phyloP scores from a whole-genome alignment of 345 rosid genomes.

The Dovyalis caffra region DNA sequence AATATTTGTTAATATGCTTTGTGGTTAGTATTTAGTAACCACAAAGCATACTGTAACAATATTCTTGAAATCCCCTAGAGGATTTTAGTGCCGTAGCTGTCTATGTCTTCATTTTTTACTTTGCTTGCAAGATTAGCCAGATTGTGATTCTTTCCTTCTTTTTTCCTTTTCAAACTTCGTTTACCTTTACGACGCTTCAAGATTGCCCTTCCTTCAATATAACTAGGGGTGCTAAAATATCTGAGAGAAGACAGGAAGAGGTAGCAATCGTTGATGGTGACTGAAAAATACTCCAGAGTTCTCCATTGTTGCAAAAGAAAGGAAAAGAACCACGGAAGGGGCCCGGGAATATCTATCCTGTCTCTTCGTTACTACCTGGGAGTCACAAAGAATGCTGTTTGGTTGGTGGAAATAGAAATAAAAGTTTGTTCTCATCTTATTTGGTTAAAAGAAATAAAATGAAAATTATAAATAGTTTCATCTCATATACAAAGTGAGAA shows the following conservation, averaged over 20 bases:
- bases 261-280: neutral
- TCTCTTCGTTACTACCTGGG: neutral
- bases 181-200: neutral
- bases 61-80: slow-evolving; percentile 21
- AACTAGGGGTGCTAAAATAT: neutral
- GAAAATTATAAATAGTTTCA: too few relatives aligned
- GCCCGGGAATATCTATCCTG: slow-evolving; percentile 12
- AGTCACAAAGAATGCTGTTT: neutral
- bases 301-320: slow-evolving; percentile 2
- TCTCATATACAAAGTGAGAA: too few relatives aligned
- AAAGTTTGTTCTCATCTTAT: too few relatives aligned
- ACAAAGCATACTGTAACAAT: slow-evolving; percentile 6
- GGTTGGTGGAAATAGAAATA: too few relatives aligned
- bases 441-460: too few relatives aligned
- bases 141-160: slow-evolving; percentile 25
- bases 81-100: slow-evolving; percentile 13
- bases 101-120: slow-evolving; percentile 36
- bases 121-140: slow-evolving; percentile 36
- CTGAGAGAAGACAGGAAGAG: neutral
- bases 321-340: slow-evolving; percentile 16
- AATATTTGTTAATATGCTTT: neutral
- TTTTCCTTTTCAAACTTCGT: slow-evolving; percentile 1
- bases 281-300: neutral
- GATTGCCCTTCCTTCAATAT: neutral
- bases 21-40: neutral